Base-by-base conservation (phyloP, 2,329 filamentous ascomycete genomes). In the Aureobasidium sp. region DNA sequence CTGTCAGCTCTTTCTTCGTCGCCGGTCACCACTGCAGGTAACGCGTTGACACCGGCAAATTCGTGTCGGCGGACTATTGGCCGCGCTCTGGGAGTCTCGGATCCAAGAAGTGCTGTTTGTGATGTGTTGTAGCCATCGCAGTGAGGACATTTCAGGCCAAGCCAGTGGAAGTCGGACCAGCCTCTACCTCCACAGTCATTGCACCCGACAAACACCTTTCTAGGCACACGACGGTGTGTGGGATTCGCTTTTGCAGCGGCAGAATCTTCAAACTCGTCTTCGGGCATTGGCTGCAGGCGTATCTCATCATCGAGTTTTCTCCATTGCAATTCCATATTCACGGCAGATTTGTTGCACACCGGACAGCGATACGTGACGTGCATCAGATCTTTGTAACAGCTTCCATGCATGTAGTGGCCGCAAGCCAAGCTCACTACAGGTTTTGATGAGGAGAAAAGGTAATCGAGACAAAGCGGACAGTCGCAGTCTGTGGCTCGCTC, bases 271-370 rank as follows among this genome's bases (percentile, higher is more conserved):
- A 64, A 64, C 22, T 66, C 65, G 38, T 67, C 56, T 41, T 72
- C 70, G 1, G 93, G 93, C 90, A 98, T 97, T 1, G 93, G 93
- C 66, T 98, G 93, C 39, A 79, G 79, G 59, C 86, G 79, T 56
- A 98, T 95, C 45, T 89, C 85, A 49, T 90, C 81, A 63, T 96
- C 91, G 29, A 97, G 72, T 61, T 93, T 93, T 44, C 89, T 84
- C 73, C 97, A 98, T 61, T 94, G 87, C 32, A 88, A 81, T 65
- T 96, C 91, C 91, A 98, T 98, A 65, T 97, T 97, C 60, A 89
- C 82, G n/a, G 95, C 85, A 59, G 88, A 95, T 70, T 93, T 95
- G 72, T 86, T 95, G 77, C 93, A 98, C 44, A 96, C 90, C 0
- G 91, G 93, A 63, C 93, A 98, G 64, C 91, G 94, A 73, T 97